A percentile compares a stretch with the other conserved stretches of the same genome.
phyloP scores from a whole-genome alignment of 192 early-diverging fungal genomes.

The Podila minutissima region DNA sequence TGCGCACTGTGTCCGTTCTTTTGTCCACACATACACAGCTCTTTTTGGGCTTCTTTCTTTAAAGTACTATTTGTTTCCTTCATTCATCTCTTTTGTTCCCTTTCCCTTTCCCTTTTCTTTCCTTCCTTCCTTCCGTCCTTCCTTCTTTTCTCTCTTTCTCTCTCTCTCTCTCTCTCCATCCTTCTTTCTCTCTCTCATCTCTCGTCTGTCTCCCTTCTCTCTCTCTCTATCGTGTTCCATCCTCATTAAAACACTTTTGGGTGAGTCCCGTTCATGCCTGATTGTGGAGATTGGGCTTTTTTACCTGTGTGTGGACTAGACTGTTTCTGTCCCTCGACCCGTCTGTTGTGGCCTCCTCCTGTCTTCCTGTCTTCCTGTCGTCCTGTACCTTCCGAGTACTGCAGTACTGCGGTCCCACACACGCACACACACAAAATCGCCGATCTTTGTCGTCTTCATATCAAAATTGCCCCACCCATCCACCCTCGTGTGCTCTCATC shows the following conservation, averaged over 20 bases:
- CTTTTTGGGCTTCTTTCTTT: not conserved
- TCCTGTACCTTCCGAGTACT: not conserved
- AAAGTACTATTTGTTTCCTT: not conserved
- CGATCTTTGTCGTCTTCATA: constrained; percentile 1
- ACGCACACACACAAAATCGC: too few relatives aligned
- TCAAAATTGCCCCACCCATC: not conserved
- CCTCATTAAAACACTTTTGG: not conserved
- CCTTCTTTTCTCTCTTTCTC: not conserved
- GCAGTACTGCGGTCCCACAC: too few relatives aligned
- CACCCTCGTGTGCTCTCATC: constrained; percentile 1
- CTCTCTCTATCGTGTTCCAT: not conserved
- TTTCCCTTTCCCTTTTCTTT: not conserved
- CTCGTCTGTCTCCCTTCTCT: not conserved
- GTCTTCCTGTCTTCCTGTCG: not conserved
- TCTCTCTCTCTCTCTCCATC: not conserved
- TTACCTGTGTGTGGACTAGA: not conserved
- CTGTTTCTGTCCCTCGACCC: not conserved
- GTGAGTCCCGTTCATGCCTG: not conserved
- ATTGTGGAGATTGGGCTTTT: not conserved
- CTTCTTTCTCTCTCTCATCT: constrained; percentile 2
- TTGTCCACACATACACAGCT: not conserved
- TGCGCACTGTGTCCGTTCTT: not conserved
- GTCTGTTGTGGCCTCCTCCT: not conserved
- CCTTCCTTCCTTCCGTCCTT: not conserved
- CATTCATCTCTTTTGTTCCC: not conserved